Conservation (phyloP, 495 filamentous ascomycete species). For the Annulohypoxylon stygium region DNA sequence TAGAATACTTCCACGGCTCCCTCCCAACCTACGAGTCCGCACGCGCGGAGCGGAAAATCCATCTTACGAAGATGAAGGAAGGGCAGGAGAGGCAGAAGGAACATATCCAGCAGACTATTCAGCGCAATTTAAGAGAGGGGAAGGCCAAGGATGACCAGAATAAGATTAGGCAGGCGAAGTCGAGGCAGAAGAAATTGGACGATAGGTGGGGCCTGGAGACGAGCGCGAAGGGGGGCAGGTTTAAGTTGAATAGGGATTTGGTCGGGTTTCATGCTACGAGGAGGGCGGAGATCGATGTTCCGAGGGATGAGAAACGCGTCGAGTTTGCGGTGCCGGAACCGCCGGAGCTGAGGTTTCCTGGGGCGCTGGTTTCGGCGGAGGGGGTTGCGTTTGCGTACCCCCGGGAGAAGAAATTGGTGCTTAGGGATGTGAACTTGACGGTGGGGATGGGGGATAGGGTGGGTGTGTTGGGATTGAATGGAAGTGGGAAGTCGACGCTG, state of each 20-base stretch:
- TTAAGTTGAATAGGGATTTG: slow-evolving; percentile 83
- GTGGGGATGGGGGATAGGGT: slow-evolving; percentile 77
- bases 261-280: slow-evolving; percentile 67
- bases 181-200: slow-evolving; percentile 83
- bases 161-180: slow-evolving; percentile 81
- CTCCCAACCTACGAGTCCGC: slow-evolving; percentile 75
- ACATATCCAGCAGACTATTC: slow-evolving; percentile 81
- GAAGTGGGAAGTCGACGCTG: slow-evolving; percentile 79
- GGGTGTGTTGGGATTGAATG: slow-evolving; percentile 80
- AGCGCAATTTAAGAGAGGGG: slow-evolving; percentile 74
- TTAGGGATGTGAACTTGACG: slow-evolving; percentile 72
- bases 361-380: slow-evolving; percentile 76
- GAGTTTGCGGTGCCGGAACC: slow-evolving; percentile 70
- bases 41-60: slow-evolving; percentile 71
- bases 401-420: slow-evolving; percentile 45
- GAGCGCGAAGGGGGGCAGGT: slow-evolving; percentile 74
- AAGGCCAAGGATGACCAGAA: slow-evolving; percentile 82
- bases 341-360: slow-evolving; percentile 78
- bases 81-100: slow-evolving; percentile 80
- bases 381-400: slow-evolving; percentile 71
- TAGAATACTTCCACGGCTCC: slow-evolving; percentile 78
- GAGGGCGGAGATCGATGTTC: slow-evolving; percentile 77
- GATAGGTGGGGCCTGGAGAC: slow-evolving; percentile 81
- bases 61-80: slow-evolving; percentile 80
- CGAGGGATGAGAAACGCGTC: slow-evolving; percentile 71